Evolutionary conservation across 140 eudicot genomes (phyloP), one percentile per base, ranked within the genome.

Genomic region (Stevia rebaudiana): DNA sequence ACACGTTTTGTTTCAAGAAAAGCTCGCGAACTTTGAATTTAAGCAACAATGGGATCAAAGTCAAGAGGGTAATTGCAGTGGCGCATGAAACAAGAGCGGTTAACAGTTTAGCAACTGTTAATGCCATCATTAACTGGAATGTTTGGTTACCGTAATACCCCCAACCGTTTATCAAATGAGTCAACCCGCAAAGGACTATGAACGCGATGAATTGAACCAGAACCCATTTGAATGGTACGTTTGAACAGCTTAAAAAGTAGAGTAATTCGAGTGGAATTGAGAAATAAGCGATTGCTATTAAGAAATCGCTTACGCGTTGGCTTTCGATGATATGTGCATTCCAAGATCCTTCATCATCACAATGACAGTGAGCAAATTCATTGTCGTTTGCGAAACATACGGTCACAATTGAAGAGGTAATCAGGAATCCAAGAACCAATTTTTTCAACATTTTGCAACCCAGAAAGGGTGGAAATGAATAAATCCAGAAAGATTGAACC

Each of bases 1-100:
- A 76, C 43, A 86, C 90, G 69, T 90, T 84, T 60, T 86, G 88
- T 11, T 58, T 81, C 76, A 90, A 80, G 76, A 83, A 82, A 24
- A 85, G 65, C 63, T 88, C 98, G 9, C 98, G 77, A 33, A 85
- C 98, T 77, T 92, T 92, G 61, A 88, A 25, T 63, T 88, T 85
- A 56, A 92, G 94, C 3, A 88, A 79, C 33, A 88, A 75, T 5
- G 97, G 98, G 65, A 90, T 73, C 33, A 90, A 69, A n/a, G 89
- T 86, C 35, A 86, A 22, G 37, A 90, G 97, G 59, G 97, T 86
- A 13, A 90, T 84, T 2, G 95, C 82, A 2, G 97, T 90, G 11
- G 97, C 97, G 53, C 95, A 84, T 11, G 97, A 90, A 19, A 90
- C 97, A 1, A 90, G 71, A 2, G 97, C 95, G 1, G 97, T 90